Conservation (phyloP, 2,329 filamentous ascomycete genomes). For the Neonectria hederae region DNA sequence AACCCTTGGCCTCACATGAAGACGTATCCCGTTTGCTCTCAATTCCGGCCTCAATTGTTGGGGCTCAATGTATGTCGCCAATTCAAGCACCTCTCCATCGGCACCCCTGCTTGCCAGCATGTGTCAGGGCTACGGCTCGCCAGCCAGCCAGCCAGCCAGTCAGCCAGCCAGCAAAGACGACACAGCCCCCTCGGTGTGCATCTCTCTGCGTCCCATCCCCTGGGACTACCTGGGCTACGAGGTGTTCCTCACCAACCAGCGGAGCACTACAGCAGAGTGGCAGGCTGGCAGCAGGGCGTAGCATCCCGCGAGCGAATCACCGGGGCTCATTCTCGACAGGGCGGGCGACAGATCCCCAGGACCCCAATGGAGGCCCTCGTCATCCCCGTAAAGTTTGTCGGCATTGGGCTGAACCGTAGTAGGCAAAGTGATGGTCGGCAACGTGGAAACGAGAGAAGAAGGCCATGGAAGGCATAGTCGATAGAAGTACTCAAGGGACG, state of each 20-base stretch:
- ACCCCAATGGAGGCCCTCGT: constrained; percentile 5
- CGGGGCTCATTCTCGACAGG: constrained; percentile 13
- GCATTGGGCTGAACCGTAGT: constrained; percentile 2
- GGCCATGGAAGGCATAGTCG: constrained; percentile 10
- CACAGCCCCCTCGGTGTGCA: constrained; percentile 27
- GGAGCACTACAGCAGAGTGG: constrained; percentile 20
- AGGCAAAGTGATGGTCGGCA: constrained; percentile 3
- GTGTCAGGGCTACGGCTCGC: constrained; percentile 28
- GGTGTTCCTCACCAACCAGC: constrained; percentile 17
- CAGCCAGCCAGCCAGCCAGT: constrained; percentile 24
- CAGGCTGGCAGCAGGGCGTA: constrained; percentile 13
- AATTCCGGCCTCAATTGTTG: background rate
- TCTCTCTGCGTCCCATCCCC: constrained; percentile 22
- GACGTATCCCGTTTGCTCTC: background rate
- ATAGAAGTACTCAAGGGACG: constrained; percentile 24
- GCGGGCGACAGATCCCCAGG: constrained; percentile 14
- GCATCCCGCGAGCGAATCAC: constrained; percentile 18
- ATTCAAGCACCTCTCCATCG: constrained; percentile 10
- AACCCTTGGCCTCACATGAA: constrained; percentile 11
- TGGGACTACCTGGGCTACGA: constrained; percentile 4
- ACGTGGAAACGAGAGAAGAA: constrained; percentile 20
- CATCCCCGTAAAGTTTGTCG: constrained; percentile 15
- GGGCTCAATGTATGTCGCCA: constrained; percentile 11
- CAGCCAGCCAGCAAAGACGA: constrained; percentile 23
- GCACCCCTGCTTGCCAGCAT: constrained; percentile 21